Conservation (phyloP, 108 stramenopile genomes). For the Ochromonas danica region DNA sequence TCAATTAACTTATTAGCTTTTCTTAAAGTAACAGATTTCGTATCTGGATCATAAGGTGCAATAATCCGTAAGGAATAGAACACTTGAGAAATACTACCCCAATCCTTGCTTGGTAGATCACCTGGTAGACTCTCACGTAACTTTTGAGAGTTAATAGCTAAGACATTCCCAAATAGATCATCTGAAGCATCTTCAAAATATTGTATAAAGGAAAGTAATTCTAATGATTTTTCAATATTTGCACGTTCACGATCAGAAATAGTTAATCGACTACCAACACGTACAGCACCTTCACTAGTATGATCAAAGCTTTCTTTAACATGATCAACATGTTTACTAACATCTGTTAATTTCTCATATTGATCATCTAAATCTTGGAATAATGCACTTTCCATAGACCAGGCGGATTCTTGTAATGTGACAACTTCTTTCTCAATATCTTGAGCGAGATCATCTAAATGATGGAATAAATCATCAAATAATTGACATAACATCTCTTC, state of each 20-base stretch:
- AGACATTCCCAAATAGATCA: background rate
- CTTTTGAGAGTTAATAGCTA: background rate
- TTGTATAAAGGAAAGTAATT: constrained; percentile 4
- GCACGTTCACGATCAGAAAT: constrained; percentile 2
- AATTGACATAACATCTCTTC: no score
- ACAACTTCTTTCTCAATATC: background rate
- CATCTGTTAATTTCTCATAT: background rate
- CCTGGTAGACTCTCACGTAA: background rate
- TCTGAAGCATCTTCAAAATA: constrained; percentile 6
- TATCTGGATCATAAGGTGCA: background rate
- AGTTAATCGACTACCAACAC: constrained; percentile 1
- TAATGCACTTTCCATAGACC: background rate
- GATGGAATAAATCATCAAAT: background rate
- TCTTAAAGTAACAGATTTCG: background rate
- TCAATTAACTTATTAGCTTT: background rate
- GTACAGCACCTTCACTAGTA: constrained; percentile 18
- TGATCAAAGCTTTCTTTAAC: constrained; percentile 11
- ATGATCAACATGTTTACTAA: background rate
- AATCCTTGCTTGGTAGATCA: background rate
- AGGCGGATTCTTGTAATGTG: background rate
- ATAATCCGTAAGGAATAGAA: background rate
- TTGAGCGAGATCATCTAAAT: background rate
- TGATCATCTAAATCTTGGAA: constrained; percentile 28
- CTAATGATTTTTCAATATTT: background rate
- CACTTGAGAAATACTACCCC: constrained; percentile 2